phyloP scores from a whole-genome alignment of 257 asterid species.

The Cruciata laevipes region DNA sequence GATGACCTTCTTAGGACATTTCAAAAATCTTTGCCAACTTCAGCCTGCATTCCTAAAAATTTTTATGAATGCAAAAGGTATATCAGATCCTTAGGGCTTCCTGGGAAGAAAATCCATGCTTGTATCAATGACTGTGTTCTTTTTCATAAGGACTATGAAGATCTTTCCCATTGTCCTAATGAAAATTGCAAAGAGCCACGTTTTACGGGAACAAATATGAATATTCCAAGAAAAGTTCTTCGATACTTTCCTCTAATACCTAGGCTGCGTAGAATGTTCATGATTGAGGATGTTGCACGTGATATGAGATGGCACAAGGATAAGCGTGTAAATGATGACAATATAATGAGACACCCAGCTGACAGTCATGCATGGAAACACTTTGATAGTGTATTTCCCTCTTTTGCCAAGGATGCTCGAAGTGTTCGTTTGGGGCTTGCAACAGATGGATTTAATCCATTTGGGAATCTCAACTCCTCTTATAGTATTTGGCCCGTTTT shows the following conservation, averaged over 20 bases:
- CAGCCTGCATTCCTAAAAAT: neutral
- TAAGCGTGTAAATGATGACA: neutral
- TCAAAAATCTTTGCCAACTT: neutral
- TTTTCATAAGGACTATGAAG: neutral
- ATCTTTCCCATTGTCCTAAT: neutral
- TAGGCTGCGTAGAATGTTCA: neutral
- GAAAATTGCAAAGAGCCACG: neutral
- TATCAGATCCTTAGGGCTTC: neutral
- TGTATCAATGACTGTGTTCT: neutral
- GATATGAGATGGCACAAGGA: slow-evolving; percentile 5
- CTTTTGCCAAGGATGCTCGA: no score
- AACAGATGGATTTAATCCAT: no score
- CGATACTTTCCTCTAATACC: neutral
- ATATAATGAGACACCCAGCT: neutral
- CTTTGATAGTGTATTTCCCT: no score
- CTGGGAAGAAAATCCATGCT: neutral
- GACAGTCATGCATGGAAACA: no score
- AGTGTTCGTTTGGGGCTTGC: no score
- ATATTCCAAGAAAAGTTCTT: neutral
- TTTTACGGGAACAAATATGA: neutral
- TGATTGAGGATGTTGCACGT: neutral
- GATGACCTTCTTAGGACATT: neutral
- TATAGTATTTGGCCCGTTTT: no score
- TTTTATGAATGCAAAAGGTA: neutral
- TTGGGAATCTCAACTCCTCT: no score